Conservation (phyloP, 805 yeast genomes). For the Candida stauntonica region DNA sequence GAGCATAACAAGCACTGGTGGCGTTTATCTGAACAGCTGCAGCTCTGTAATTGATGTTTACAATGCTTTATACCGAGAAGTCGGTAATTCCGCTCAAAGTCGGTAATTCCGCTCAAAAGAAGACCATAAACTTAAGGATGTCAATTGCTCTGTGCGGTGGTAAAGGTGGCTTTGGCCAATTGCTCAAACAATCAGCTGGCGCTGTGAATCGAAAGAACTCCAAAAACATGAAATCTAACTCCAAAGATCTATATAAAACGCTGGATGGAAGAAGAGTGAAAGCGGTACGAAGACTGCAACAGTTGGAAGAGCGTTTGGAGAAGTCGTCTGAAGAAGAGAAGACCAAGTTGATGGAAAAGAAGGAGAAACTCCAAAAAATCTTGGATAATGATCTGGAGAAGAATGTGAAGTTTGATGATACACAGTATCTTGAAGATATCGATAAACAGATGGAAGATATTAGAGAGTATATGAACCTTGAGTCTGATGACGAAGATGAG, state of each 20-base stretch:
- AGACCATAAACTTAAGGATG: constrained; percentile 29
- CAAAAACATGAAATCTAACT: constrained; percentile 20
- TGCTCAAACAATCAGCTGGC: constrained; percentile 38
- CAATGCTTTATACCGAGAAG: background rate
- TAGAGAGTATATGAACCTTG: constrained; percentile 16
- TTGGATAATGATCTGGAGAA: constrained; percentile 28
- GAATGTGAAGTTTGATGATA: constrained; percentile 34
- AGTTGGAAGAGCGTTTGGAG: constrained; percentile 29
- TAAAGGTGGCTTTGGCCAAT: constrained; percentile 48
- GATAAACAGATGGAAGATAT: constrained; percentile 36
- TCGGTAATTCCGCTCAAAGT: too few relatives aligned
- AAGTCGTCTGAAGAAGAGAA: constrained; percentile 18
- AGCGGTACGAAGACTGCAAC: constrained; percentile 33
- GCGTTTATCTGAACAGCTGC: background rate
- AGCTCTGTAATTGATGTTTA: background rate
- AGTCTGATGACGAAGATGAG: constrained; percentile 1
- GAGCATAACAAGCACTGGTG: background rate
- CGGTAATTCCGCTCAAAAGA: too few relatives aligned
- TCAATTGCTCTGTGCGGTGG: constrained; percentile 41
- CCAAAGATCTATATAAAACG: constrained; percentile 34
- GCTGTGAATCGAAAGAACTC: constrained; percentile 30
- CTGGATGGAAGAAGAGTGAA: constrained; percentile 38
- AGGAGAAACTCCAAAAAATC: constrained; percentile 33
- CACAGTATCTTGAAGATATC: constrained; percentile 34
- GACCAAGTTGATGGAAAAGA: constrained; percentile 30